Evolutionary conservation across 345 rosid species (phyloP), one percentile per base, ranked within the genome.

Genomic region (Pistacia atlantica): DNA sequence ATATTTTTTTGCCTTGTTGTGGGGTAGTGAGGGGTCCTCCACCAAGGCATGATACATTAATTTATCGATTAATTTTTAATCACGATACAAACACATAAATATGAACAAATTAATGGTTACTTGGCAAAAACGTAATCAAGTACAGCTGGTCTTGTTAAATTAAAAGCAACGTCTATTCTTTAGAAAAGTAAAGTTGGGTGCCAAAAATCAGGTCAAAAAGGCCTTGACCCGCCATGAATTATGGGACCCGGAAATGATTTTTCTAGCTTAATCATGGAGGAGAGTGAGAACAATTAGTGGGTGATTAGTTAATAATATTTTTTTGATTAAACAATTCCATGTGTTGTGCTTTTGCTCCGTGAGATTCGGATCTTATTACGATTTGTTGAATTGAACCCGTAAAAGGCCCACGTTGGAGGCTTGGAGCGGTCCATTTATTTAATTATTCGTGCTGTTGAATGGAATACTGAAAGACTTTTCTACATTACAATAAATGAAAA

Each of bases 191-290:
- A 31, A 25, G 69, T 65, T 45, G 10, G 8, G 54, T 65, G 69
- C 18, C 52, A 9, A 18, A 17, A 0, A 1, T 65, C 12, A 38
- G 17, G 45, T 65, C 12, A 65, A 20, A 2, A 46, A 4, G 54
- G 5, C 46, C 28, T 18, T 18, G 20, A 17, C 1, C 1, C 31
- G 17, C 46, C 63, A 28, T 49, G 52, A 74, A 37, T 52, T 13
- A 8, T 65, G 63, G 77, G 70, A 13, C 62, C 70, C 70, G 2
- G 7, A 64, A 33, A 20, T 60, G 33, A 74, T 64, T 33, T 31
- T 70, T 54, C 33, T 5, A 61, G 28, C 18, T 70, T 57, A 13
- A 0, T 63, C 25, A 25, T 22, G 25, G 25, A 25, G 69, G 77
- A 74, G 8, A 18, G 58, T 49, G 7, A 74, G 37, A 25, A 25